Conservation (phyloP, 768 basidiomycete genomes). For the Asterophora parasitica region DNA sequence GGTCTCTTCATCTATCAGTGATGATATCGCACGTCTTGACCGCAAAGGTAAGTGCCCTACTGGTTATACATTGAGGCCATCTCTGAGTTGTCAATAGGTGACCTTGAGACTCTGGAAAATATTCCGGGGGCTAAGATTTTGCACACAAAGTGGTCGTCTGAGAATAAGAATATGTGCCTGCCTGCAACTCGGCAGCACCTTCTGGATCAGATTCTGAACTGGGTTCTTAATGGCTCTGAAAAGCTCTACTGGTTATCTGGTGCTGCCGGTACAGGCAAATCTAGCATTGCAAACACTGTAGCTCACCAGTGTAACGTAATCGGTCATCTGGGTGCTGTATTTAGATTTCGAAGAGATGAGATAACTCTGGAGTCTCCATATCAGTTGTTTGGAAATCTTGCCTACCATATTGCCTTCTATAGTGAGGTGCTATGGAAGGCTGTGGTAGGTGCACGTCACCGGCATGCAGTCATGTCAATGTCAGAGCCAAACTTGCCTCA, state of each 20-base stretch:
- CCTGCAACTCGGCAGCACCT: neutral
- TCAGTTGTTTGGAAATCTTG: neutral
- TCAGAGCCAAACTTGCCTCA: neutral
- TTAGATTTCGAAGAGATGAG: neutral
- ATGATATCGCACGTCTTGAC: too few species aligned
- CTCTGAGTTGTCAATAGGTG: neutral
- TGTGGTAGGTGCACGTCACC: neutral
- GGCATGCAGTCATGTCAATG: neutral
- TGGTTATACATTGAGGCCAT: neutral
- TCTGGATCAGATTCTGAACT: neutral
- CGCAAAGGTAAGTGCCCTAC: neutral
- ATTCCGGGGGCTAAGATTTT: neutral
- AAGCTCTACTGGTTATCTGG: neutral
- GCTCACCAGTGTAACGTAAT: neutral
- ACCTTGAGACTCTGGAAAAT: neutral
- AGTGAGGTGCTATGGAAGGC: neutral
- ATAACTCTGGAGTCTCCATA: neutral
- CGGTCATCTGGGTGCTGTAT: neutral
- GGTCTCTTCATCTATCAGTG: too few species aligned
- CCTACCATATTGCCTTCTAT: neutral
- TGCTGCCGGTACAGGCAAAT: neutral
- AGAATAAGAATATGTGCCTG: neutral
- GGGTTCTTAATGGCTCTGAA: neutral
- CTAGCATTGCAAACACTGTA: neutral
- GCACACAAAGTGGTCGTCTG: neutral